Base-by-base conservation (phyloP, 108 stramenopile species). In the Pseudonitzschia multiseries region DNA sequence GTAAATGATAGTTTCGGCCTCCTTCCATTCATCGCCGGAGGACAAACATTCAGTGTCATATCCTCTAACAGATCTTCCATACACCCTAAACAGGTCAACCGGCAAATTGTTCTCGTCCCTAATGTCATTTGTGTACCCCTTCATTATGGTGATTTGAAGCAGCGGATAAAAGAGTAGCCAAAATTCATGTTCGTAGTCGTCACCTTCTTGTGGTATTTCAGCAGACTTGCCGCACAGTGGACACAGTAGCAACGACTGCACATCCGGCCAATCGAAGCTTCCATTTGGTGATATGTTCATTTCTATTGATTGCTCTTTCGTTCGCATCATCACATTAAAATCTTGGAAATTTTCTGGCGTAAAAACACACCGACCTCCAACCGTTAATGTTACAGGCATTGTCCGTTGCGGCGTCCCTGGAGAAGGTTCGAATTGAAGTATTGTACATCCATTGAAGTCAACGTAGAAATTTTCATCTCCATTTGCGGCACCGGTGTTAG, bases 271-370 rank as follows among this genome's bases (percentile, higher is more conserved):
- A 61, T 85, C 84, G 63, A 81, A 85, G 33, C 81, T 81, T 29
- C 82, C 82, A 72, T 85, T 88, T 15, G 82, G 77, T 43, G 81
- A 73, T 53, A 88, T 72, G 14, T 88, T 61, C 84, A 85, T 85
- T 22, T 81, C 78, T 14, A 31, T 48, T 8, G 83, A 81, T 69
- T 85, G 84, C 26, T 81, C 78, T 59, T 76, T 81, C 40, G 87
- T 84, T 63, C 87, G 77, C 83, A 88, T 83, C 87, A 88, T 88
- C 36, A 88, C 82, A 68, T 71, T 62, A 81, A 85, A 88, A 68
- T 88, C 84, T 69, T 83, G 80, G 66, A 74, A 85, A 59, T 85
- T 83, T 62, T 81, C 75, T 14, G 81, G 77, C 15, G 82, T 85
- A 53, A 85, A 88, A n/a, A 69, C 53, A 72, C 87, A 88, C 26